Conservation (phyloP, 176 grass and related monocot genomes). For the maize (Zea mays) region Zm-B73-REFERENCE-NAM-5.0 NC_050100.1:19634001-19634500, state of each 20-base stretch:
- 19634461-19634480: conserved; percentile 73
- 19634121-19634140: conserved; percentile 6
- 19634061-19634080: background rate
- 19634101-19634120: background rate
- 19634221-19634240: conserved; percentile 18
- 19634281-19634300: conserved; percentile 37
- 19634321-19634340: conserved; percentile 74
- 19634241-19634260: background rate
- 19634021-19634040: too few species aligned
- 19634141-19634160: background rate
- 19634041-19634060: background rate
- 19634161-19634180: background rate
- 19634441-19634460: conserved; percentile 62
- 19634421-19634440: conserved; percentile 53
- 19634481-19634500: conserved; percentile 92
- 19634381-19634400: conserved; percentile 65
- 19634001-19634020: conserved; percentile 13
- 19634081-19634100: background rate
- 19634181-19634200: background rate
- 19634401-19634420: conserved; percentile 60
- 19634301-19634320: conserved; percentile 88
- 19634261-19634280: conserved; percentile 25
- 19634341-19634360: conserved; percentile 67
- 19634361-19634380: conserved; percentile 78
- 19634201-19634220: conserved; percentile 16